Base-by-base conservation (phyloP, 495 filamentous ascomycete species). In the Penicillium lagena region DNA sequence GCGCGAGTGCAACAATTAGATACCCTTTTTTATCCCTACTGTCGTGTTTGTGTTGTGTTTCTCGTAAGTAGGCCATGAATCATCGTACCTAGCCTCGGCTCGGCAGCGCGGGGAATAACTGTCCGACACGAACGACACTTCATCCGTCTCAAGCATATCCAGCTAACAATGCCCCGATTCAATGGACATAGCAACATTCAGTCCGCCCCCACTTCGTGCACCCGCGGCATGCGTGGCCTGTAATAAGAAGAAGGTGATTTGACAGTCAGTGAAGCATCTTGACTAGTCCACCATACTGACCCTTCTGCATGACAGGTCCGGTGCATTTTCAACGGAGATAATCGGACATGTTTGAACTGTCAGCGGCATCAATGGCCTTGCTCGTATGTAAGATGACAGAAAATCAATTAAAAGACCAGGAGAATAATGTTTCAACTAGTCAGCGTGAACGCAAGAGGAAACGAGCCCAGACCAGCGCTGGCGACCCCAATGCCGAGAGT, bases 321-420 rank as follows among this genome's bases (percentile, higher is more conserved):
- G 2, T 59, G 52, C 37, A 59, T 47, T 12, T 59, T 52, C 30
- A 43, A 44, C 27, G 44, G 15, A 12, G 32, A 42, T 13, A 40
- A 49, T 13, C 47, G 29, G 14, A 35, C 43, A 40, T 59, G 55
- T 33, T 15, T 49, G 27, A 55, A 50, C n/a, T 59, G 55, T 29
- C 39, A 44, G n/a, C 45, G 55, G 13, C 55, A 59, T 35, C 43
- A 46, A 43, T 59, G 55, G 55, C 55, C 55, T 12, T 59, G 55
- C 40, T 47, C 39, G 55, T 59, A 15, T 50, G 55, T 50, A 1
- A n/a, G 14, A 22, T 6, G 22, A 22, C 22, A 22, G 6, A 22
- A 22, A 4, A 4, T 6, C 22, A 22, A 22, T 22, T 4, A 22
- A 6, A 0, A 4, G 22, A 22, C 6, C 22, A 0, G 4, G 4